phyloP scores from a whole-genome alignment of 768 basidiomycete genomes.

The Boletus sp. region DNA sequence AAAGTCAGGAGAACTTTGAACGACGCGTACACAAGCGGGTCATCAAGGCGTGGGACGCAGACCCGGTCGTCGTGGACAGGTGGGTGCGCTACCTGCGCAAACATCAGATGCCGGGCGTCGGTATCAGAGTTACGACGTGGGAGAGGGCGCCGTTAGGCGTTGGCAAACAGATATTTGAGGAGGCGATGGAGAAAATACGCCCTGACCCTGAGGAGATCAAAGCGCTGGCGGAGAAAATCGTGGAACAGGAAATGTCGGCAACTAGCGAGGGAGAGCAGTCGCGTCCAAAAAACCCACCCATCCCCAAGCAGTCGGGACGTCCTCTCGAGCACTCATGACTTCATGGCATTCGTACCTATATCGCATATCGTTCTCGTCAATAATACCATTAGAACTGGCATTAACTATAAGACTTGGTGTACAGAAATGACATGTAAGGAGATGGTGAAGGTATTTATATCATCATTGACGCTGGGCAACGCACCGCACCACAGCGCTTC shows the following conservation, averaged over 20 bases:
- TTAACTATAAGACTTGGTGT: no score
- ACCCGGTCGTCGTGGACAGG: constrained; percentile 70
- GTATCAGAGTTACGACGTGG: constrained; percentile 80
- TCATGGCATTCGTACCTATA: background rate
- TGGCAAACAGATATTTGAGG: constrained; percentile 40
- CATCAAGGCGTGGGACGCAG: constrained; percentile 90
- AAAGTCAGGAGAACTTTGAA: constrained; percentile 94
- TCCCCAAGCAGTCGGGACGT: background rate
- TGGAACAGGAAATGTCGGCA: constrained; percentile 29
- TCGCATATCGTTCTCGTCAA: constrained; percentile 6
- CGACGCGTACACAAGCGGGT: constrained; percentile 77
- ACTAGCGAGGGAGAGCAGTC: constrained; percentile 4
- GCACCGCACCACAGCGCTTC: no score
- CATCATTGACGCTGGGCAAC: background rate
- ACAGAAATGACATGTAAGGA: background rate
- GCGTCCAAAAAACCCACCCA: background rate
- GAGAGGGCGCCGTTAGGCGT: constrained; percentile 59
- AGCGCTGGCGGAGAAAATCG: constrained; percentile 42
- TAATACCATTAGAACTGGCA: constrained; percentile 8
- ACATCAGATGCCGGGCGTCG: constrained; percentile 83
- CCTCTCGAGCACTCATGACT: background rate
- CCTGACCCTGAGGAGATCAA: constrained; percentile 37
- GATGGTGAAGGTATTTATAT: background rate
- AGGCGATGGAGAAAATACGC: constrained; percentile 36
- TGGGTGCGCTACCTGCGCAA: constrained; percentile 78